phyloP scores from a whole-genome alignment of 2,329 filamentous ascomycete genomes.

The Talaromyces sp. region DNA sequence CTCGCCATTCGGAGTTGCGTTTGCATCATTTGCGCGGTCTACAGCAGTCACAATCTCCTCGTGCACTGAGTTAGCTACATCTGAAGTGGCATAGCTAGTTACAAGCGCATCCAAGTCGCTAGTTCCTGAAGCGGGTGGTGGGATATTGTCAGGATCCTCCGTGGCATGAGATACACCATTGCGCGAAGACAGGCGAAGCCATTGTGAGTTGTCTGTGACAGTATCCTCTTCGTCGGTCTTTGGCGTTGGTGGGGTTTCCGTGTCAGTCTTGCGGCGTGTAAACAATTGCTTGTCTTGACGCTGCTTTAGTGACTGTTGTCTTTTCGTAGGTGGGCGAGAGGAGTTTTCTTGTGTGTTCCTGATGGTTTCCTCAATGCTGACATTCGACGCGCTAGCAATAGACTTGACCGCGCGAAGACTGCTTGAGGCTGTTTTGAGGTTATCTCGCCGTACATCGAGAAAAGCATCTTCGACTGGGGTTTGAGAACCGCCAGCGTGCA shows the following conservation, averaged over 20 bases:
- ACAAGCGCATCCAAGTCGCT: conserved; percentile 83
- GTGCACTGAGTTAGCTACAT: conserved; percentile 68
- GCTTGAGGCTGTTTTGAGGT: conserved; percentile 70
- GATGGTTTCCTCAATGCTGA: conserved; percentile 65
- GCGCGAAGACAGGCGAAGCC: conserved; percentile 57
- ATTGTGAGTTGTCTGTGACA: conserved; percentile 54
- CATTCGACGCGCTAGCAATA: conserved; percentile 75
- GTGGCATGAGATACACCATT: conserved; percentile 57
- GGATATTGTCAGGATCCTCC: conserved; percentile 65
- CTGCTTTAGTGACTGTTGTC: conserved; percentile 74
- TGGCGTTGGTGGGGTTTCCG: conserved; percentile 56
- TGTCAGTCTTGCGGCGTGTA: conserved; percentile 68
- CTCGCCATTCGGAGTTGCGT: conserved; percentile 60
- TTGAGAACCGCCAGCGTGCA: conserved; percentile 72
- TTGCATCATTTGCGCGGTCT: conserved; percentile 60
- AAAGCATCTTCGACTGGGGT: conserved; percentile 54
- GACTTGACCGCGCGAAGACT: conserved; percentile 88
- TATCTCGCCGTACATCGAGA: conserved; percentile 58
- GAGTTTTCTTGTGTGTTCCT: conserved; percentile 59
- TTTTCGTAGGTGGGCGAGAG: conserved; percentile 63
- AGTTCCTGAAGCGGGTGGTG: conserved; percentile 56
- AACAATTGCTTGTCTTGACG: conserved; percentile 89
- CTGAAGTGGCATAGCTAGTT: conserved; percentile 68
- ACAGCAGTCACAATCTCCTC: conserved; percentile 76
- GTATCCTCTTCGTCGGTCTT: conserved; percentile 61